phyloP scores from a whole-genome alignment of 192 early-diverging fungal genomes.

The Umbelopsis sp. region DNA sequence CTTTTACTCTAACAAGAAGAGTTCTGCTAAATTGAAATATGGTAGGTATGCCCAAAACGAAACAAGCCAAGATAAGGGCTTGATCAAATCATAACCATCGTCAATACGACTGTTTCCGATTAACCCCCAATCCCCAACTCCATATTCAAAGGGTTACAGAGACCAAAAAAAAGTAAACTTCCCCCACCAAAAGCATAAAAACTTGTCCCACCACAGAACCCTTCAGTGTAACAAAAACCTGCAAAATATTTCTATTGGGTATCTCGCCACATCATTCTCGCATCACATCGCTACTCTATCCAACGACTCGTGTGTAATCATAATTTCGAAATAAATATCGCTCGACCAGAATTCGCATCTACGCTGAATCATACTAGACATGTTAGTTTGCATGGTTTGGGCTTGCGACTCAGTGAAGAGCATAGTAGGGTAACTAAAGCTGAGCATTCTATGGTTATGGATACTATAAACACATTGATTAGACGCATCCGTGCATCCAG shows the following conservation, averaged over 20 bases:
- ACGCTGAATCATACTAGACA: not conserved
- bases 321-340: constrained; percentile 15
- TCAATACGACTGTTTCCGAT: not conserved
- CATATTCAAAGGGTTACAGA: not conserved
- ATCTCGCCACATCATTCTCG: not conserved
- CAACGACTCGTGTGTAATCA: constrained; percentile 19
- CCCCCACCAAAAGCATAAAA: not conserved
- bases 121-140: not conserved
- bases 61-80: constrained; percentile 25
- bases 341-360: not conserved
- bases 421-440: constrained; percentile 27
- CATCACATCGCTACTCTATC: constrained; percentile 30
- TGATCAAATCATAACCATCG: not conserved
- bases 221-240: constrained; percentile 13
- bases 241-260: not conserved
- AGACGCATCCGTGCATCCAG: too few species aligned
- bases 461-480: not conserved
- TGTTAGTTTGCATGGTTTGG: not conserved
- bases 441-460: constrained; percentile 13
- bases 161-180: not conserved
- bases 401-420: constrained; percentile 4
- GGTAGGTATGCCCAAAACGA: constrained; percentile 29
- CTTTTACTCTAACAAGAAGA: not conserved
- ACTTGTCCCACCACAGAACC: not conserved
- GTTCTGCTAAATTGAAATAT: too few species aligned